Base-by-base conservation (phyloP, 257 asterid species). In the Penstemon davidsonii region DNA sequence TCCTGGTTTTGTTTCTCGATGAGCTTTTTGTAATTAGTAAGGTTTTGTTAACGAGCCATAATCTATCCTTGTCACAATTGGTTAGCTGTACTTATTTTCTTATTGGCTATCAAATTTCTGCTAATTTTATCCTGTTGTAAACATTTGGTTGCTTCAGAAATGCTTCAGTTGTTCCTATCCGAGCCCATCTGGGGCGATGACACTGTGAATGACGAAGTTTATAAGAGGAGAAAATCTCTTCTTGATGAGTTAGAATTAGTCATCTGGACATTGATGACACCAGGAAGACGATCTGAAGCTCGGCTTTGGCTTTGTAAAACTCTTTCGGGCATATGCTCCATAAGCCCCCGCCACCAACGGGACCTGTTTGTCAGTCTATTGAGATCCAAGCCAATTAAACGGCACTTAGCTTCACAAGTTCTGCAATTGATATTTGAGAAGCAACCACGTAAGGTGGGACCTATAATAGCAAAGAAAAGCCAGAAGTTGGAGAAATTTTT, bases 221-320 rank as follows among this genome's bases (percentile, higher is more conserved):
- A 66, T 66, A 76, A 67, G 47, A 76, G 49, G 79, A 79, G 80
- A 66, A 67, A 66, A 70, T 79, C 81, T 44, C 90, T 73, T 70
- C 80, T 92, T 42, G 78, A 68, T 54, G 87, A 87, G 56, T 79
- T 92, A 49, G 97, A 92, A 75, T 72, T 71, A 41, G 75, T 76
- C 71, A 68, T 90, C 76, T 87, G 86, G 95, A 81, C 85, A 4
- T 68, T 88, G 68, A 70, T 92, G 71, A 79, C 93, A 62, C 83
- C 91, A 4, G 85, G 72, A 41, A 86, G 95, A 60, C 85, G 84
- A 56, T 86, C 97, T 58, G 98, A 90, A 80, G 85, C 91, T 63
- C 91, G 98, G 47, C 93, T 90, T 54, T 90, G 98, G 97, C 94
- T 92, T 45, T 90, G 94, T 72, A 79, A 84, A 68, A 64, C 90